Percentiles rank a stretch among this genome's conserved stretches.
phyloP scores from a whole-genome alignment of 2,329 filamentous ascomycete species.

The Seiridium cupressi region DNA sequence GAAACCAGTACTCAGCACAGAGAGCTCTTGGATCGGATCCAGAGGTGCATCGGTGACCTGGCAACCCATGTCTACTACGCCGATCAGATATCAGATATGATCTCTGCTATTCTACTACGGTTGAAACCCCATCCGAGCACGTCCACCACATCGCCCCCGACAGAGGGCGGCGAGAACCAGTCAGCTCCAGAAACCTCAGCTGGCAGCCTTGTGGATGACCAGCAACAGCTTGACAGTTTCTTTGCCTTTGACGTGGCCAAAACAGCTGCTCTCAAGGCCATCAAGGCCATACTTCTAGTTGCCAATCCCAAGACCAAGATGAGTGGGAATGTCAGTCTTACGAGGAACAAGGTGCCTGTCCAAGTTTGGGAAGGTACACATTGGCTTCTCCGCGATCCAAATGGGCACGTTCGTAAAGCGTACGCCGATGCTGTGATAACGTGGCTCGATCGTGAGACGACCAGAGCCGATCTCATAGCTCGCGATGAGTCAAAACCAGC shows the following conservation, averaged over 20 bases:
- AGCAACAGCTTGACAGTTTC: constrained; percentile 46
- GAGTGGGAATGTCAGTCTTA: constrained; percentile 60
- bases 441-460: constrained; percentile 83
- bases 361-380: constrained; percentile 96
- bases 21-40: constrained; percentile 68
- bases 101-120: constrained; percentile 73
- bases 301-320: constrained; percentile 68
- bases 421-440: constrained; percentile 81
- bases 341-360: constrained; percentile 72
- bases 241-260: constrained; percentile 56
- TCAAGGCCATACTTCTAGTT: constrained; percentile 79
- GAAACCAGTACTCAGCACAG: constrained; percentile 51
- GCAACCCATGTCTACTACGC: constrained; percentile 96
- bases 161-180: constrained; percentile 43
- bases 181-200: constrained; percentile 30
- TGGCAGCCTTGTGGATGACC: constrained; percentile 41
- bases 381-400: constrained; percentile 81
- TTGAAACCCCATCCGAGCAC: constrained; percentile 64
- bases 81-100: constrained; percentile 94
- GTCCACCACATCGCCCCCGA: constrained; percentile 38
- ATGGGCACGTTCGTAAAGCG: constrained; percentile 75
- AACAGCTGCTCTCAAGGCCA: constrained; percentile 68
- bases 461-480: constrained; percentile 60
- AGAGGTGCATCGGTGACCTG: constrained; percentile 83
- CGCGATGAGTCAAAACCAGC: constrained; percentile 53